Conservation (phyloP, 1,284 basidiomycete species). For the Taiwanofungus camphoratus region DNA sequence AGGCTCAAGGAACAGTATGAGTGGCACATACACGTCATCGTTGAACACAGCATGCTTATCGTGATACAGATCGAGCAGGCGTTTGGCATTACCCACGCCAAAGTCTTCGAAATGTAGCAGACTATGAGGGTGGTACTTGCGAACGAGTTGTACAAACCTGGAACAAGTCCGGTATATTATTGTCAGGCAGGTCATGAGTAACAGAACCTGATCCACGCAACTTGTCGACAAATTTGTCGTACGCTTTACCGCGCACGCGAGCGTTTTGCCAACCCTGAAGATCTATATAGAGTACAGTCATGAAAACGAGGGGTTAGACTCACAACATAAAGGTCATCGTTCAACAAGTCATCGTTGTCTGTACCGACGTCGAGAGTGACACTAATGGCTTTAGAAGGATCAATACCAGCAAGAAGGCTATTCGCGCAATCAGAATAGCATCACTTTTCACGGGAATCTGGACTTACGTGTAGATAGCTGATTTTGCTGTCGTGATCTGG, state of each 20-base stretch:
- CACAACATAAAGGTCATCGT: conserved; percentile 67
- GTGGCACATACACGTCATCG: conserved; percentile 65
- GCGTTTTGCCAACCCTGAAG: conserved; percentile 56
- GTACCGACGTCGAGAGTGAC: conserved; percentile 79
- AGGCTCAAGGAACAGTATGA: not conserved
- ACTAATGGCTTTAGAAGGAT: conserved; percentile 62
- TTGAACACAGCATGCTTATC: conserved; percentile 72
- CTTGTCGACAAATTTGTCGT: conserved; percentile 67
- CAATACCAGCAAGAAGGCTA: conserved; percentile 76
- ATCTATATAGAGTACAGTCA: not conserved
- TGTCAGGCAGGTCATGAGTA: not conserved
- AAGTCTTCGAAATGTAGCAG: conserved; percentile 79
- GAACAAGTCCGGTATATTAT: too few species aligned
- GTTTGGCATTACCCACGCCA: conserved; percentile 68
- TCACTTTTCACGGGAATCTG: not conserved
- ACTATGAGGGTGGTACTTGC: conserved; percentile 39
- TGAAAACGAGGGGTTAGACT: conserved; percentile 21
- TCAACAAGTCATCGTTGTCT: conserved; percentile 58
- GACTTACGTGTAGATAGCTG: conserved; percentile 73
- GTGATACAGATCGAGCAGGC: conserved; percentile 65
- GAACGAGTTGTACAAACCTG: conserved; percentile 40
- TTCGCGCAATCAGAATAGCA: not conserved
- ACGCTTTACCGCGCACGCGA: conserved; percentile 59
- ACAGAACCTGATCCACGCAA: conserved; percentile 21
- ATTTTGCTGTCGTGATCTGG: conserved; percentile 83